Evolutionary conservation across 768 basidiomycete genomes (phyloP), one percentile per base, ranked within the genome.

Genomic region (Nidula microcarpa): DNA sequence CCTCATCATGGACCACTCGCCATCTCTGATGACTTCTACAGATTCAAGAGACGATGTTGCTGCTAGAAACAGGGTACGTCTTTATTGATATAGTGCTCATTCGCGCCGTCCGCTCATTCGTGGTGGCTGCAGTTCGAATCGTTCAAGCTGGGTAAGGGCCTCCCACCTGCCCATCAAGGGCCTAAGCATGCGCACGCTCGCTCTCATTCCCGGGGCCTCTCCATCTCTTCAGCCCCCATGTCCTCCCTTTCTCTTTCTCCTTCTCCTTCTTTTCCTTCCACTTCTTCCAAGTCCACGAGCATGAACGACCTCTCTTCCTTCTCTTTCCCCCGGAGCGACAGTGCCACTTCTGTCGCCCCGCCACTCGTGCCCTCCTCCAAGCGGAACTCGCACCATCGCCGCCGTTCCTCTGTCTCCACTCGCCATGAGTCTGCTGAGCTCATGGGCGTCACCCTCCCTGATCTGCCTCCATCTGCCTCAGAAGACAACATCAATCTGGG

Each of bases 361-460:
- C 67, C 23, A 59, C 63, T 23, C 10, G 23, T 10, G 14, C 71
- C 78, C 37, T 67, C 75, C 10, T 61, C 78, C 30, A 87, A 85
- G 61, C 87, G 85, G 58, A 80, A 80, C 54, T 94, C 93, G 0
- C 91, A 92, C 60, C 94, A 95, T 61, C 79, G 83, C 11, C 89
- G 94, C 47, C 82, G 84, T 41, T 93, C 92, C 1, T 92, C 90
- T 23, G 91, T 96, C 30, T 92, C 94, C 8, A 95, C 93, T 39
- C 86, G 92, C 55, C 81, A 79, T 58, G 94, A 96, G 73, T 94
- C 91, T 16, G 88, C 91, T 14, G 94, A 95, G 62, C 74, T 96
- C 63, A 94, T 96, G 89, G 91, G 91, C 30, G 80, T 91, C 10
- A 70, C 86, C 18, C 72, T 89, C 37, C 84, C 88, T 10, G 82